These are phyloP conservation scores for Fusarium anthophilum DNA, from an alignment of 2,329 filamentous ascomycete genomes.

Conservation along the genomic window DNA sequence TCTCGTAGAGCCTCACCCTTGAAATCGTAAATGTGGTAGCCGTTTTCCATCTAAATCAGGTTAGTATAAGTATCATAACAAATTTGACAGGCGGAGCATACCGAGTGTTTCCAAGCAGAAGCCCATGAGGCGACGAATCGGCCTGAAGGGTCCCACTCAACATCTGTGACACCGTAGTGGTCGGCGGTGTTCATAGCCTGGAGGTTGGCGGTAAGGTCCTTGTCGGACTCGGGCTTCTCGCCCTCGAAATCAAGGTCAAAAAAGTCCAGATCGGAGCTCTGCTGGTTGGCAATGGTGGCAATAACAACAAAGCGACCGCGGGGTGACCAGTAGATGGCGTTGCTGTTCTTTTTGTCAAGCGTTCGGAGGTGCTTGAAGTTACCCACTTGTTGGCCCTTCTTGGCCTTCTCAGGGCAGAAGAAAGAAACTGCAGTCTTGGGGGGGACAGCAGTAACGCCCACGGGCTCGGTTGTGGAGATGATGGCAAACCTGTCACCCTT, in stretches of 20 bases:
- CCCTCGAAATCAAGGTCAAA: conserved; percentile 98
- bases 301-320: conserved; percentile 95
- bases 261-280: conserved; percentile 96
- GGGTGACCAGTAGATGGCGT: conserved; percentile 99
- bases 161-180: conserved; percentile 97
- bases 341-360: conserved; percentile 99
- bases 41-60: conserved; percentile 94
- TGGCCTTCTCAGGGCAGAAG: conserved; percentile 96
- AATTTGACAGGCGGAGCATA: conserved; percentile 59
- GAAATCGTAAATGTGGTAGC: conserved; percentile 98
- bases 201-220: conserved; percentile 93
- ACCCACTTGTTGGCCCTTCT: conserved; percentile 84
- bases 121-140: conserved; percentile 94
- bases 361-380: conserved; percentile 98
- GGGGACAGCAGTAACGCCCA: conserved; percentile 79
- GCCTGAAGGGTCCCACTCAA: conserved; percentile 97
- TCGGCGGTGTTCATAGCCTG: conserved; percentile 94
- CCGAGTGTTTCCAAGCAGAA: conserved; percentile 93
- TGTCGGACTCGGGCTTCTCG: conserved; percentile 91
- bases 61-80: conserved; percentile 33
- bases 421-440: conserved; percentile 96
- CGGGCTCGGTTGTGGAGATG: conserved; percentile 90
- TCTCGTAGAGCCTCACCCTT: conserved; percentile 88
- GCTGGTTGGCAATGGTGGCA: conserved; percentile 89
- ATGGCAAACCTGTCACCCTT: conserved; percentile 97